Evolutionary conservation across 2,329 filamentous ascomycete genomes (phyloP).

Genomic region (Penicillium thymicola): DNA sequence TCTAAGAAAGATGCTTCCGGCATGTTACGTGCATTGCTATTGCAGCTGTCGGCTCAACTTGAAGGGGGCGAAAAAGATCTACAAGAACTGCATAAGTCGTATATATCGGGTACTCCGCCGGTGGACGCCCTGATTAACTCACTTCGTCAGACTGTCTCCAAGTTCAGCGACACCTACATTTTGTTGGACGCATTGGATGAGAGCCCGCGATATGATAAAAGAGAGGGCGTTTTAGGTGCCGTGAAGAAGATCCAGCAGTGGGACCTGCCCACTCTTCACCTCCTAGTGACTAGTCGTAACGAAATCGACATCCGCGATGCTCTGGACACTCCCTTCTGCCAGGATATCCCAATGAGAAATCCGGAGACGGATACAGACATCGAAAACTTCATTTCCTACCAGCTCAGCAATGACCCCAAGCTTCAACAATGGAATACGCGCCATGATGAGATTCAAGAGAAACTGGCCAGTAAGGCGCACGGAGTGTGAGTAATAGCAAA

Average conservation of each 20-base stretch:
- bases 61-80: constrained; percentile 13
- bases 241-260: constrained; percentile 3
- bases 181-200: constrained; percentile 16
- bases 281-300: constrained; percentile 25
- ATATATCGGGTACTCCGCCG: neutral
- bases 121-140: neutral
- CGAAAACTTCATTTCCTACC: constrained; percentile 18
- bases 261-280: constrained; percentile 19
- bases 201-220: constrained; percentile 3
- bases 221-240: constrained; percentile 3
- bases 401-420: constrained; percentile 12
- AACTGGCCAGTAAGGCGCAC: neutral
- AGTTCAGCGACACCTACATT: constrained; percentile 3
- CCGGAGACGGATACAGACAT: constrained; percentile 22
- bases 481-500: constrained; percentile 8
- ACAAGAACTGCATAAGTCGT: constrained; percentile 5
- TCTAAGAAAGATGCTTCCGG: constrained; percentile 22
- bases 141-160: neutral
- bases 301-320: constrained; percentile 7
- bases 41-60: constrained; percentile 26
- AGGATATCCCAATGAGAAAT: constrained; percentile 4
- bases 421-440: constrained; percentile 15
- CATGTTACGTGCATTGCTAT: constrained; percentile 26
- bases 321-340: neutral
- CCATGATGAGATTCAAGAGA: constrained; percentile 9